A percentile compares a stretch with the other conserved stretches of the same genome.
Evolutionary conservation across 345 rosid species (phyloP).

Genomic region (Aurinia saxatilis): DNA sequence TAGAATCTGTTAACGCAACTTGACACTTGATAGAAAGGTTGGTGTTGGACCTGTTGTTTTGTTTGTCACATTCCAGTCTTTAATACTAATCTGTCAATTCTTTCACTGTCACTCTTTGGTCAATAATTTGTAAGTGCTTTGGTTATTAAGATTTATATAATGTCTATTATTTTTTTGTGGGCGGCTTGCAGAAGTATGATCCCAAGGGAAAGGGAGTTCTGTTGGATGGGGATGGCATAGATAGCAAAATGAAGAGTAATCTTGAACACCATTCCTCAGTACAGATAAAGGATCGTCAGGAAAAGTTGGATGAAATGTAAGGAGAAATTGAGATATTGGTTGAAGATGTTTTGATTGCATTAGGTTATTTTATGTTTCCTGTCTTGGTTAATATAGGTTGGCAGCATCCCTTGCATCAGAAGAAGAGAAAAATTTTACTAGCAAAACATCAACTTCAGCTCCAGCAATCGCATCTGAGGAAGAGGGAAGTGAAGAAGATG

Average conservation of each 20-base stretch:
- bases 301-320: conserved; percentile 68
- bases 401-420: conserved; percentile 61
- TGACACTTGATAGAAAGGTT: neutral
- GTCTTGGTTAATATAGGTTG: conserved; percentile 42
- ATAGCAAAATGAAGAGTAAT: conserved; percentile 10
- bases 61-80: neutral
- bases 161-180: neutral
- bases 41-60: neutral
- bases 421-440: conserved; percentile 28
- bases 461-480: conserved; percentile 35
- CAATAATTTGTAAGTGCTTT: neutral
- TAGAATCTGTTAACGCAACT: neutral
- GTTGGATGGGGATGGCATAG: conserved; percentile 22
- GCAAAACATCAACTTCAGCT: conserved; percentile 39
- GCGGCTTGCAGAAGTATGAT: conserved; percentile 28
- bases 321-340: conserved; percentile 18
- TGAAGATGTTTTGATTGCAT: conserved; percentile 3
- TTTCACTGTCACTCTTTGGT: neutral
- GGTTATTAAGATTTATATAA: neutral
- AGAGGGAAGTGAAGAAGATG: conserved; percentile 46
- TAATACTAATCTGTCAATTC: neutral
- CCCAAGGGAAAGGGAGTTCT: conserved; percentile 41
- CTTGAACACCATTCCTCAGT: conserved; percentile 15
- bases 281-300: conserved; percentile 32
- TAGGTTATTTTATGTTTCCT: conserved; percentile 13